Percentiles rank a stretch among this genome's conserved stretches.
Conservation (phyloP, 352 stramenopile genomes). For the Pseudoperonospora humuli region DNA sequence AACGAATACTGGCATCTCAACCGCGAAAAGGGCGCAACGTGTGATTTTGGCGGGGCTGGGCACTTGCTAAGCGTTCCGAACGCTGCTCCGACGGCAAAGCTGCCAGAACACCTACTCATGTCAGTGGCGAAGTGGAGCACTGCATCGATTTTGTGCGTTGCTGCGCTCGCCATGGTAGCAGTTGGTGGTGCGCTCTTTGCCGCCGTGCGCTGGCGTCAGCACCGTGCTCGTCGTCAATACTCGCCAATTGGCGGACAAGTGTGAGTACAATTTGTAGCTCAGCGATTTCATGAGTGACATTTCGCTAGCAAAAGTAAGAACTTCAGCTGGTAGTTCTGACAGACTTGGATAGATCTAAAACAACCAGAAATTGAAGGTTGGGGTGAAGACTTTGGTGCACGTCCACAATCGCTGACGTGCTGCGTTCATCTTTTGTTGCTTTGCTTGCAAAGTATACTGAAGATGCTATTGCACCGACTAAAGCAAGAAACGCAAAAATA, state of each 20-base stretch:
- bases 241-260: conserved; percentile 33
- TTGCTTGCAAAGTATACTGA: too few relatives aligned
- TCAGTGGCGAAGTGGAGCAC: conserved; percentile 27
- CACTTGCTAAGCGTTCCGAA: conserved; percentile 38
- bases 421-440: too few relatives aligned
- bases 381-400: too few relatives aligned
- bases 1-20: conserved; percentile 74
- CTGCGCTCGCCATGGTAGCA: conserved; percentile 10
- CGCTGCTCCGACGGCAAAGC: conserved; percentile 9
- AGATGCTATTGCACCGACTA: too few relatives aligned
- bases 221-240: conserved; percentile 34
- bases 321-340: too few relatives aligned
- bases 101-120: conserved; percentile 16
- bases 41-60: conserved; percentile 66
- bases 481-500: too few relatives aligned
- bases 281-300: not conserved
- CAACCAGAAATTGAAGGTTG: conserved; percentile 4
- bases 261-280: conserved; percentile 12
- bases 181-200: conserved; percentile 22
- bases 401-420: too few relatives aligned
- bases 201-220: conserved; percentile 25
- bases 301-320: not conserved
- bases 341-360: too few relatives aligned
- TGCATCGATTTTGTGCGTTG: conserved; percentile 18
- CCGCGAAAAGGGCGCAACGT: conserved; percentile 62